Evolutionary conservation across 2,329 filamentous ascomycete species (phyloP), one percentile per base, ranked within the genome.

Genomic region (Penicillium sp.): DNA sequence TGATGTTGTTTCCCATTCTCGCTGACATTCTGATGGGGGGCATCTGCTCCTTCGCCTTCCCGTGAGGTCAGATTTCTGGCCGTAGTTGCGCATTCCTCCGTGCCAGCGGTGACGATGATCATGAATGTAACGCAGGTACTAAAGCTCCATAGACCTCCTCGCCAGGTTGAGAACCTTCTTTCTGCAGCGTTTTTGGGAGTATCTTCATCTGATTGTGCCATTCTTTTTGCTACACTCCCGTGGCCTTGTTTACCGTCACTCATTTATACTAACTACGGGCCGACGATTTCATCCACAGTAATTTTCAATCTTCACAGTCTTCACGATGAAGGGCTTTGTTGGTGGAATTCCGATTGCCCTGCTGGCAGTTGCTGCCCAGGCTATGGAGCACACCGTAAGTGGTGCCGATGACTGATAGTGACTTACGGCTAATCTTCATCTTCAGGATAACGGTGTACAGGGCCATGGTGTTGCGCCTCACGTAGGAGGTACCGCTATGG

Each of bases 281-380:
- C 15, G 50, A 39, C 33, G 24, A 15, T 38, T 43, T 46, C 29
- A 18, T 45, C 26, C 21, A 39, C 45, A 60, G 45, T 54, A 55
- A 54, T 51, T 47, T 36, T 39, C 24, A 36, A 42, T 42, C 43
- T 42, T 47, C 5, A 43, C 49, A 41, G 49, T 31, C 57, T 64
- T 47, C 13, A 42, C 9, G 6, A 73, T 73, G 70, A 73, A 73
- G 65, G 66, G 64, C 42, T 62, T 72, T 42, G 60, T 66, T 28
- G 65, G 60, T 42, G 70, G 69, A 46, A 67, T 73, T 42, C 68
- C 70, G 5, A 54, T 73, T 16, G 70, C 70, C 43, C 56, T 72
- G 16, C 55, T 73, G 47, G 70, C 65, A 44, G 65, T 66, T 13
- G 63, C 67, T 42, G 67, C 63, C 12, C 64, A 64, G 49, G 57